Base-by-base conservation (phyloP, 2,329 filamentous ascomycete genomes). In the Nothophaeocryptopus gaeumannii region DNA sequence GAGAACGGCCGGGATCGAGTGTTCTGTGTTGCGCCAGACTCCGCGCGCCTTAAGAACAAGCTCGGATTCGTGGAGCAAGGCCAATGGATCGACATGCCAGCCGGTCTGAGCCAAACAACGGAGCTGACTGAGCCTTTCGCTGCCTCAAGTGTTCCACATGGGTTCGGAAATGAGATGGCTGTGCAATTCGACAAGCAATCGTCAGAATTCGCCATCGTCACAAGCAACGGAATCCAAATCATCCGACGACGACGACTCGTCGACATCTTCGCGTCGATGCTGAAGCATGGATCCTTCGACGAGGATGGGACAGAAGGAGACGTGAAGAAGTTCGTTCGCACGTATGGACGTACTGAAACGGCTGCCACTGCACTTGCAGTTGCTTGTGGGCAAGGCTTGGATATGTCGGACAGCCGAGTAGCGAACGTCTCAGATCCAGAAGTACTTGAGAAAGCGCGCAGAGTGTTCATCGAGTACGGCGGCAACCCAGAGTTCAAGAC, bases 141-240 rank as follows among this genome's bases (percentile, higher is more conserved):
- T 12, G 86, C 87, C 8, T 78, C 83, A 0, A 73, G 72, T 9
- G 80, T 82, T 20, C 87, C 88, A 0, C 67, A 83, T 15, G 92
- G 91, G 0, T 97, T 96, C 63, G 91, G 92, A 9, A 99, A 99
- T 61, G 93, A 99, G 71, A 76, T 97, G 48, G 89, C 93, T 1
- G 86, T 95, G n/a, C 95, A 99, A 62, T 99, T 93, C 61, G 93
- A 99, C 63, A 79, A 88, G 52, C 77, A 84, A 0, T 80, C 86
- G 0, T 83, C 86, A 43, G 92, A 99, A 65, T 84, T 97, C 56
- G 93, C 92, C 1, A 83, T 99, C 39, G 78, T 99, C 46, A 97
- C 93, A 30, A 95, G 93, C 61, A 89, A 83, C 11, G 93, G 93
- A 2, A 82, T 99, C 45, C 89, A 96, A 62, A 80, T 95, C 7